Base-by-base conservation (phyloP, 495 filamentous ascomycete species). In the Clavariopsis aquatica region DNA sequence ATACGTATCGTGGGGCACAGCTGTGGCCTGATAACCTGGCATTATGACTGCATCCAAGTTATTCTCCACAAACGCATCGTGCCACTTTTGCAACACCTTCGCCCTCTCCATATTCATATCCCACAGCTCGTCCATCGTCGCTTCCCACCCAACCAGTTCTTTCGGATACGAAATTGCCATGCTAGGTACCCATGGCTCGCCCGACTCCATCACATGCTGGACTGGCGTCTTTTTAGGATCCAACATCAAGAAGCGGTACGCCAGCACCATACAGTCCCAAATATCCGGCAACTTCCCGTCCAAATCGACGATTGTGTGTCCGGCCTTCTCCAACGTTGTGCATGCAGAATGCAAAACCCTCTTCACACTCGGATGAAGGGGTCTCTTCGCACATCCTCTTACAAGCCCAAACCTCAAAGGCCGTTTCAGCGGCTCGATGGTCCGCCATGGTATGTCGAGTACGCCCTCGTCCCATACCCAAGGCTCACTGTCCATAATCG, bases 381-480 rank as follows among this genome's bases (percentile, higher is more conserved):
- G 73, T 34, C 54, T 43, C 45, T 62, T 71, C 1, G 58, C 28
- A 59, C 74, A 70, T 24, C 71, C 70, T 0, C 59, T 7, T 6
- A 75, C 58, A 3, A 72, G 45, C 0, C 73, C 74, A 22, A 77
- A 58, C 6, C 62, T 36, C 49, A 72, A 26, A 15, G 53, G 64
- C 22, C 52, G 46, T 22, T 20, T 62, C 5, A 47, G 17, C 8
- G 60, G 49, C 41, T 58, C 34, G 13, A 66, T 53, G 2, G 6
- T 68, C 51, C 77, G 72, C 84, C 84, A 86, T 1, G 69, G 72
- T 1, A 79, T 78, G 0, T 83, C 80, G 13, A 84, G 74, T 10
- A 78, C 61, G 5, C 52, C 56, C 17, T 73, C 75, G 45, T 86
- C 83, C 36, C 78, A 70, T 0, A 74, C 74, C 70, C 82, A 85